phyloP scores from a whole-genome alignment of 169 alveolate genomes.

The Ichthyophthirius multifiliis region DNA sequence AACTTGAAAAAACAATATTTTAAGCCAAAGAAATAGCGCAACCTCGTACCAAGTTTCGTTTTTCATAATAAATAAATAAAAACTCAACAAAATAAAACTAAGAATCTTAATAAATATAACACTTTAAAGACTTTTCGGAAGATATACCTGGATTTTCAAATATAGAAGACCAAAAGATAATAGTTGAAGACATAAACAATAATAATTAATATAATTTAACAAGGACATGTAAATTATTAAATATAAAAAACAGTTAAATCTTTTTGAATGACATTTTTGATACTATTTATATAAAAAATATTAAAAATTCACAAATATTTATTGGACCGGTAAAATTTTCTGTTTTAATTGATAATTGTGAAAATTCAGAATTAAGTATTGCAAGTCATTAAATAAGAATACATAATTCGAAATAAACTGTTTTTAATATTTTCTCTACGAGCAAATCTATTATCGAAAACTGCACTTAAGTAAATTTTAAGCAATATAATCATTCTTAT shows the following conservation, averaged over 20 bases:
- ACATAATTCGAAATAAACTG: background rate
- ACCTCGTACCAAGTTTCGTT: constrained; percentile 30
- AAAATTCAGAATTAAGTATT: background rate
- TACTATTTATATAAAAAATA: constrained; percentile 1
- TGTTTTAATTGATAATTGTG: background rate
- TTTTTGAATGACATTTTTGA: constrained; percentile 2
- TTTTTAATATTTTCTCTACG: background rate
- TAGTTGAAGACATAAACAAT: background rate
- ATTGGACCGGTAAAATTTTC: constrained; percentile 18
- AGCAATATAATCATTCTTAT: background rate
- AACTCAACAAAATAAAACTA: background rate
- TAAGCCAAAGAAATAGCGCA: background rate
- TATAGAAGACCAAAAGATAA: background rate
- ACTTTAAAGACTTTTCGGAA: background rate
- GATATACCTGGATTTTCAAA: background rate
- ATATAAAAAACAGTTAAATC: background rate
- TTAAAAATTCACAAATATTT: constrained; percentile 5
- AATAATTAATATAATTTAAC: background rate
- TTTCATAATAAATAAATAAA: constrained; percentile 3
- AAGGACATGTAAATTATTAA: background rate
- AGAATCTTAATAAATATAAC: background rate
- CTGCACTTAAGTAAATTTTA: background rate
- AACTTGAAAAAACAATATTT: constrained; percentile 32
- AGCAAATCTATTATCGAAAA: constrained; percentile 7
- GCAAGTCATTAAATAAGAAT: constrained; percentile 11